Evolutionary conservation across 2,329 filamentous ascomycete genomes (phyloP).

Genomic region (Alternaria sp.): DNA sequence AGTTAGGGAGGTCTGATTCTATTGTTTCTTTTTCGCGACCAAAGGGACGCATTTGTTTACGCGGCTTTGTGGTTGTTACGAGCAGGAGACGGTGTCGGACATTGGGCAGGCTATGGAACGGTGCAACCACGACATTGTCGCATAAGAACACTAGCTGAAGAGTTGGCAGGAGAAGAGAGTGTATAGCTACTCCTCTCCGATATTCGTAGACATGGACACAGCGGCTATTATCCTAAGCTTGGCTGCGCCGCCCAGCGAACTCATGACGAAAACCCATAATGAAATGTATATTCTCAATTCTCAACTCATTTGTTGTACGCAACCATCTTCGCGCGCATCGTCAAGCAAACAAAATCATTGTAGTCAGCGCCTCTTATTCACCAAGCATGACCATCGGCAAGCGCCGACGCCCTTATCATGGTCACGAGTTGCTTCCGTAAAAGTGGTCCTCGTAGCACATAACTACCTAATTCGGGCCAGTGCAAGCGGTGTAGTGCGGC

Average conservation of each 20-base stretch:
- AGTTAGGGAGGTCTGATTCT: slow-evolving; percentile 5
- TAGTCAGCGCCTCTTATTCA: not conserved
- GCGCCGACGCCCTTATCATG: slow-evolving; percentile 8
- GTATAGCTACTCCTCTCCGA: not conserved
- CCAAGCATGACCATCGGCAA: not conserved
- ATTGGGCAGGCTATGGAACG: not conserved
- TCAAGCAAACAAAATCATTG: not conserved
- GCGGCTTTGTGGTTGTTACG: slow-evolving; percentile 1
- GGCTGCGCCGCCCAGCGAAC: slow-evolving; percentile 2
- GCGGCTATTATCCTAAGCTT: slow-evolving; percentile 4
- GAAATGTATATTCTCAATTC: slow-evolving; percentile 15
- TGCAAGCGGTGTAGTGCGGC: not conserved
- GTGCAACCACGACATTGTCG: not conserved
- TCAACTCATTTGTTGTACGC: not conserved
- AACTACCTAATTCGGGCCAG: slow-evolving; percentile 12
- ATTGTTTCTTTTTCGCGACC: slow-evolving; percentile 5
- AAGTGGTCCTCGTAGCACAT: slow-evolving; percentile 7
- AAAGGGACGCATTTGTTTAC: slow-evolving; percentile 8
- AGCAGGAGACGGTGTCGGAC: not conserved
- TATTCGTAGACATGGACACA: not conserved
- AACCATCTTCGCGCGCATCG: not conserved
- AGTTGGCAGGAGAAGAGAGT: not conserved
- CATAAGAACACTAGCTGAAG: not conserved
- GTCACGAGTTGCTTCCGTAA: slow-evolving; percentile 7
- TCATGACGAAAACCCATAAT: slow-evolving; percentile 13